These are phyloP conservation scores for Verticillium nubilum DNA, from an alignment of 2,329 filamentous ascomycete species.

Conservation along the genomic window DNA sequence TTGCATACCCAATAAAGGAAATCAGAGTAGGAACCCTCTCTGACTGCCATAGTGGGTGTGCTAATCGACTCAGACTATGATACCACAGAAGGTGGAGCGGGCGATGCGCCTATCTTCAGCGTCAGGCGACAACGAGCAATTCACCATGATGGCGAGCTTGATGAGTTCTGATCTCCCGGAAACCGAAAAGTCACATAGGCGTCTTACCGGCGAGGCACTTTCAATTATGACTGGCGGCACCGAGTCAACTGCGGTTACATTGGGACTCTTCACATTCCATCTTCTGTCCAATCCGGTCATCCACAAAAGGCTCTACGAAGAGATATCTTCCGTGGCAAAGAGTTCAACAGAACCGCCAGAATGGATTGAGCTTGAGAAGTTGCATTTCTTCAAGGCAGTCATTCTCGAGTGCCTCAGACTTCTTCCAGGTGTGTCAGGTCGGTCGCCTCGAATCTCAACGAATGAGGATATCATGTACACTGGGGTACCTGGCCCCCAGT, in stretches of 20 bases:
- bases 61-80: not conserved
- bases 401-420: not conserved
- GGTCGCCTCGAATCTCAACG: not conserved
- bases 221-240: not conserved
- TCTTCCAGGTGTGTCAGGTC: not conserved
- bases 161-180: not conserved
- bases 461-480: not conserved
- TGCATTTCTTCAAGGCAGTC: not conserved
- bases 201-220: not conserved
- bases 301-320: not conserved
- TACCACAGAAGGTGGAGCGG: not conserved
- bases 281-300: not conserved
- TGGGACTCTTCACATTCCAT: not conserved
- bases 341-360: not conserved
- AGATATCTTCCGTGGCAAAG: not conserved
- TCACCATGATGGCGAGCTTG: not conserved
- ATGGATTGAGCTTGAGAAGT: not conserved
- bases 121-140: not conserved
- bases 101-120: not conserved
- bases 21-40: not conserved
- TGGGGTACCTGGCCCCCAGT: not conserved
- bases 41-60: no score
- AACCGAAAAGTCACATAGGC: not conserved
- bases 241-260: not conserved
- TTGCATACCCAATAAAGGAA: not conserved